Conservation (phyloP, 441 rosid species). For the Jatropha multifida region DNA sequence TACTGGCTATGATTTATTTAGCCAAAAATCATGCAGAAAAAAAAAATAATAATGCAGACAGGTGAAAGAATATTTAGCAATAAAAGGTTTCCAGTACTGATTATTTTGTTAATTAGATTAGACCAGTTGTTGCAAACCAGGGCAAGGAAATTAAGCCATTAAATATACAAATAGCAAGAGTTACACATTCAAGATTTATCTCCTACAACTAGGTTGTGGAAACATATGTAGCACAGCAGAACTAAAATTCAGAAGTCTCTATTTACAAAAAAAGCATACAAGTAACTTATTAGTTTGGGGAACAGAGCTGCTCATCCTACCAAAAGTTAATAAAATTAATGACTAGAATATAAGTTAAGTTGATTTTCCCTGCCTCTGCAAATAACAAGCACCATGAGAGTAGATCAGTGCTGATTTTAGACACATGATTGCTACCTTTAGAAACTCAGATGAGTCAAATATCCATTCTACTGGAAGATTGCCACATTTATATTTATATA, state of each 20-base stretch:
- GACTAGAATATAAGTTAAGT: background rate
- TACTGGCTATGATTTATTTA: constrained; percentile 5
- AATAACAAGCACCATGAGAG: background rate
- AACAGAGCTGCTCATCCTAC: background rate
- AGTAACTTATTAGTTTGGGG: background rate
- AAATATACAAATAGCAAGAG: constrained; percentile 3
- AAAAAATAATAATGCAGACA: background rate
- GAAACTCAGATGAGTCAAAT: background rate
- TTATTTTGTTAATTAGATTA: background rate
- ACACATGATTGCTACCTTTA: background rate
- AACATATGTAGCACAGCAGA: background rate
- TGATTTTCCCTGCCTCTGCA: background rate
- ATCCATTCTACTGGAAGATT: background rate
- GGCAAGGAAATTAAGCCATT: background rate
- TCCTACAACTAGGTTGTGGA: background rate
- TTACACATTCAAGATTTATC: background rate
- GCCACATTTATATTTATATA: background rate
- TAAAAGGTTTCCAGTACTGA: background rate
- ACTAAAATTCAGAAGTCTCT: too few relatives aligned
- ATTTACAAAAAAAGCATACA: background rate
- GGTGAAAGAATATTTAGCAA: background rate
- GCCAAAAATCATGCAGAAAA: background rate
- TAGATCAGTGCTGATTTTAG: background rate
- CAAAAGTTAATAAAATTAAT: background rate
- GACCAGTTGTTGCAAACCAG: background rate